Percentiles rank a stretch among this genome's conserved stretches.
phyloP scores from a whole-genome alignment of 2,329 filamentous ascomycete genomes.

The Xylariales sp. region DNA sequence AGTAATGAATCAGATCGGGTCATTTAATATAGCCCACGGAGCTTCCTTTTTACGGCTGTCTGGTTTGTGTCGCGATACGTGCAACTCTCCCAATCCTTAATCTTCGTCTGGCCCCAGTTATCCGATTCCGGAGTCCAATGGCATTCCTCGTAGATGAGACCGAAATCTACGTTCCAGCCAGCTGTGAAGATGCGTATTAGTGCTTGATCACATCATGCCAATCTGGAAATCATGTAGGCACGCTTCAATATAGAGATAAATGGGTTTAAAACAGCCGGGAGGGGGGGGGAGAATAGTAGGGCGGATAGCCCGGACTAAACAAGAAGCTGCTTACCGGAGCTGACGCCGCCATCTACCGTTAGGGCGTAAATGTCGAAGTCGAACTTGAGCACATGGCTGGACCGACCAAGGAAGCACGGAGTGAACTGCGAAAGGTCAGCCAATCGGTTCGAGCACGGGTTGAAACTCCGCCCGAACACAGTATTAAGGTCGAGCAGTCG shows the following conservation, averaged over 20 bases:
- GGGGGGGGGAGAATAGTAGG: too few relatives aligned
- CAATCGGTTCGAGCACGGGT: background rate
- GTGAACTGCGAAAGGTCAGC: slow-evolving; percentile 28
- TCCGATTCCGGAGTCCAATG: slow-evolving; percentile 28
- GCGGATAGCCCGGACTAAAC: too few relatives aligned
- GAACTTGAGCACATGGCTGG: slow-evolving; percentile 27
- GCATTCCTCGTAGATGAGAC: slow-evolving; percentile 34
- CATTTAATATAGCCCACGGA: slow-evolving; percentile 12
- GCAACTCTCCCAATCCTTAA: slow-evolving; percentile 29
- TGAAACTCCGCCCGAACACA: too few relatives aligned
- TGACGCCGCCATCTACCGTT: slow-evolving; percentile 34
- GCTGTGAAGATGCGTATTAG: slow-evolving; percentile 21
- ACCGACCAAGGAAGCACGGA: slow-evolving; percentile 33
- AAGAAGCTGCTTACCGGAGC: slow-evolving; percentile 25
- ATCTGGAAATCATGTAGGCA: background rate
- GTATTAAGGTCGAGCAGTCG: background rate
- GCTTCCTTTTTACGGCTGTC: slow-evolving; percentile 12
- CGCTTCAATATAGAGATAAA: background rate
- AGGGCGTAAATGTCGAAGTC: slow-evolving; percentile 27
- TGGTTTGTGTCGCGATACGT: slow-evolving; percentile 27
- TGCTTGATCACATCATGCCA: background rate
- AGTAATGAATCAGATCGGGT: background rate
- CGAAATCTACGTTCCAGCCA: slow-evolving; percentile 37
- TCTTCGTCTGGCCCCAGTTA: slow-evolving; percentile 31
- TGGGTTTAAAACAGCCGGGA: too few relatives aligned